Conservation (phyloP, 129 eudicot genomes). For the Tanacetum coccineum region DNA sequence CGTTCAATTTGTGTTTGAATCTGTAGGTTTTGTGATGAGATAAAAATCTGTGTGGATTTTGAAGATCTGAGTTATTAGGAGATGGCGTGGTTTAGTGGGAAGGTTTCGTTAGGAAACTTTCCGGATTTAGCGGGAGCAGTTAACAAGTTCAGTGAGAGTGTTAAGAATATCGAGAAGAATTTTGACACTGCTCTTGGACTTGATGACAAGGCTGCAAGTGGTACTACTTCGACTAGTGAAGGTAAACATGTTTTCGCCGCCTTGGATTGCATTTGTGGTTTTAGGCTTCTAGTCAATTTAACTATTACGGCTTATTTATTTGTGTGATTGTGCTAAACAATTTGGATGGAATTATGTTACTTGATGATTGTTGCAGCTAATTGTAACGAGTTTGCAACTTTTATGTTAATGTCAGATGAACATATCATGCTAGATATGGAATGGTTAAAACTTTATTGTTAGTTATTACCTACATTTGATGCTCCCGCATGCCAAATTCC, state of each 20-base stretch:
- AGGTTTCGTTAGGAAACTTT: conserved; percentile 78
- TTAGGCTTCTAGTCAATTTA: no score
- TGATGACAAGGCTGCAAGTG: conserved; percentile 49
- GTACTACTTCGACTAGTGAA: conserved; percentile 35
- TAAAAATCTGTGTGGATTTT: conserved; percentile 29
- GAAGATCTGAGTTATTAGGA: conserved; percentile 21
- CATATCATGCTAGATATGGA: no score
- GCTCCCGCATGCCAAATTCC: no score
- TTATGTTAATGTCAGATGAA: no score
- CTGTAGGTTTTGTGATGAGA: conserved; percentile 30
- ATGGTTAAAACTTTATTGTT: no score
- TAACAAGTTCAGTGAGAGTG: conserved; percentile 86
- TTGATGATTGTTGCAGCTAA: no score
- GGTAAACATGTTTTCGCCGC: conserved; percentile 46
- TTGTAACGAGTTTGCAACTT: no score
- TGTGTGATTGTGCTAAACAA: no score
- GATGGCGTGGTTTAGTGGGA: conserved; percentile 94
- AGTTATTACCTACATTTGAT: no score
- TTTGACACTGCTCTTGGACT: conserved; percentile 86
- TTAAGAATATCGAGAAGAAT: conserved; percentile 90
- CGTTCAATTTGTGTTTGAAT: conserved; percentile 3
- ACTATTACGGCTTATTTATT: no score
- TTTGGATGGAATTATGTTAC: no score
- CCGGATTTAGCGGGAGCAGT: conserved; percentile 89
- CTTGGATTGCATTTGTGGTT: no score